Evolutionary conservation across 1,284 basidiomycete genomes (phyloP), one percentile per base, ranked within the genome.

Genomic region (Cystobasidiaceae sp.): DNA sequence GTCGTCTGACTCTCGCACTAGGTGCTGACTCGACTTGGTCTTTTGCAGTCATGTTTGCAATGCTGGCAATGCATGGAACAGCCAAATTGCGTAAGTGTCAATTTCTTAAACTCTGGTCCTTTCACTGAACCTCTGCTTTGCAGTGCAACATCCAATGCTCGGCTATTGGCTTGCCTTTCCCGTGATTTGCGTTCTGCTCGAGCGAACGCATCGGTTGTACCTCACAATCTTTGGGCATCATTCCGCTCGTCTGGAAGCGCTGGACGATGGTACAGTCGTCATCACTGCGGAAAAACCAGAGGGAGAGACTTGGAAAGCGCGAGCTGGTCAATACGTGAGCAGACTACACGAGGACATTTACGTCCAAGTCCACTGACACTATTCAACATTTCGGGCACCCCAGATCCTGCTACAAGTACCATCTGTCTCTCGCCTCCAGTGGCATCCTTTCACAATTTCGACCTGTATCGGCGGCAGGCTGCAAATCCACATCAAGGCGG

Each of bases 141-240:
- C 25, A 64, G 61, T 64, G 17, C 50, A 54, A 56, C 30, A 28
- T 15, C 61, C 61, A 7, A 64, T 64, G 61, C 23, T 64, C 25
- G 61, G 61, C 28, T 64, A 64, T 33, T 64, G 61, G 61, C 50
- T 64, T 30, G 51, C 56, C 32, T 64, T 64, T 19, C 61, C 61
- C 2, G 61, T 64, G 21, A 23, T 64, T 3, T 51, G 50, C 25
- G 61, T 64, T 5, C 41, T 64, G 7, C 19, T 30, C 17, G 61
- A 64, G 25, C 21, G 61, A 4, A 4, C 28, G 7, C 39, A 19
- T 30, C 50, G 61, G 8, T 13, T 56, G 17, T 48, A 43, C 28
- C 34, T 43, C n/a, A 55, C 61, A 23, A 55, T 64, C 44, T 28
- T 56, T 27, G 28, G 21, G 6, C 52, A 64, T 30, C 44, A 58